A percentile compares a stretch with the other conserved stretches of the same genome.
These are phyloP conservation scores for Fusarium verrucosum DNA, from an alignment of 2,329 filamentous ascomycete species.

Conservation along the genomic window DNA sequence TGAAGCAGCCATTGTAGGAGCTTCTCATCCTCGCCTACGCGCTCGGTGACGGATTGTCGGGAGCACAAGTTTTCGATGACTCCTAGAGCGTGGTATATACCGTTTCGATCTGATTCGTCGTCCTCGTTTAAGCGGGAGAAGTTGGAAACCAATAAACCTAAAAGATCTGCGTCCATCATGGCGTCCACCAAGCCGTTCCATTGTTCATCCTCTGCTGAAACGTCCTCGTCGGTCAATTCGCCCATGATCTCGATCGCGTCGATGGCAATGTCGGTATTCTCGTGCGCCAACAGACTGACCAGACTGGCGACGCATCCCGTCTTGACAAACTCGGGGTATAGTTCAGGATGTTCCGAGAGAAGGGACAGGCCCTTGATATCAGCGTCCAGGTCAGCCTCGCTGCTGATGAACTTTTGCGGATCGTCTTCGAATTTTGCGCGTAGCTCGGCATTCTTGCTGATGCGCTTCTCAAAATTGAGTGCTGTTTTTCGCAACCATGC, in stretches of 20 bases:
- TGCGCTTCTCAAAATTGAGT: slow-evolving; percentile 87
- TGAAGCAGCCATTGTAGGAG: slow-evolving; percentile 81
- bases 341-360: slow-evolving; percentile 83
- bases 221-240: slow-evolving; percentile 94
- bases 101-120: slow-evolving; percentile 76
- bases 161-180: slow-evolving; percentile 72
- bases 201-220: slow-evolving; percentile 79
- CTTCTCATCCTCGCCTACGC: slow-evolving; percentile 73
- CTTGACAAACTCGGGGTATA: slow-evolving; percentile 83
- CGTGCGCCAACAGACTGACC: slow-evolving; percentile 85
- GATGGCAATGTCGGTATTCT: slow-evolving; percentile 97
- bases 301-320: slow-evolving; percentile 77
- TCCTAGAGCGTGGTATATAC: slow-evolving; percentile 85
- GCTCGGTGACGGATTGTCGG: slow-evolving; percentile 72
- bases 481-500: slow-evolving; percentile 85
- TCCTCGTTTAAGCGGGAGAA: slow-evolving; percentile 81
- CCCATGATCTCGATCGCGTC: slow-evolving; percentile 87
- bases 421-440: slow-evolving; percentile 84
- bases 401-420: slow-evolving; percentile 83
- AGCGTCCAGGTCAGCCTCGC: slow-evolving; percentile 88
- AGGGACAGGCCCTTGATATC: slow-evolving; percentile 89
- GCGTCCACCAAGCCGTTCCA: slow-evolving; percentile 81
- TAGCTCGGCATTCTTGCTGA: slow-evolving; percentile 89
- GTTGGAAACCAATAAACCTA: slow-evolving; percentile 79
- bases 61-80: slow-evolving; percentile 89